A percentile compares a stretch with the other conserved stretches of the same genome.
These are phyloP conservation scores for Firmiana major DNA, from an alignment of 345 rosid genomes.

Conservation along the genomic window DNA sequence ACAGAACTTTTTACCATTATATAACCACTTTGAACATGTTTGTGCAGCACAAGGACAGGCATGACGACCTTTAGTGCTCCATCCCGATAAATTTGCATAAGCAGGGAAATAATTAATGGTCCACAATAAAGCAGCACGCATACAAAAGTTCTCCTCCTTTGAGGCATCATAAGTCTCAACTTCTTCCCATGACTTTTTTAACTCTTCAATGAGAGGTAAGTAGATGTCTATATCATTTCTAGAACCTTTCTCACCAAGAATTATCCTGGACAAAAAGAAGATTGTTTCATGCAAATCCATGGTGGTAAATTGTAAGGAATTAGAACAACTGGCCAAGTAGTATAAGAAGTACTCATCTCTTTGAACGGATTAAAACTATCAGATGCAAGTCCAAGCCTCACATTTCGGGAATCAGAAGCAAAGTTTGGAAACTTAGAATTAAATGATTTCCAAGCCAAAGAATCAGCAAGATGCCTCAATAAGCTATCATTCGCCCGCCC, in stretches of 20 bases:
- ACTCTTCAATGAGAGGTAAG: neutral
- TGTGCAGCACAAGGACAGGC: neutral
- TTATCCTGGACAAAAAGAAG: neutral
- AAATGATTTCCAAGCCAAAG: neutral
- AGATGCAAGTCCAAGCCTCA: neutral
- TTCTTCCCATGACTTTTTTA: neutral
- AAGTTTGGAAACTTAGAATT: neutral
- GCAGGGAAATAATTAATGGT: too few relatives aligned
- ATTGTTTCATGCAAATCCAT: neutral
- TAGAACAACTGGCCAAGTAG: neutral
- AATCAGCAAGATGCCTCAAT: neutral
- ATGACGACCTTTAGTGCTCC: too few relatives aligned
- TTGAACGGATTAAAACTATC: neutral
- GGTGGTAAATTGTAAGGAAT: neutral
- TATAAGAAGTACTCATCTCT: neutral
- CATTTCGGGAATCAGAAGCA: neutral
- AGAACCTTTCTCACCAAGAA: neutral
- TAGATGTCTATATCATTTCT: neutral
- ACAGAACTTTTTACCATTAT: too few relatives aligned
- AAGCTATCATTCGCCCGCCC: neutral
- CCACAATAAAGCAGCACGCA: too few relatives aligned
- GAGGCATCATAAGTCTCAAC: neutral
- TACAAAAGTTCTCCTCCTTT: neutral
- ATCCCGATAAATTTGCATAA: too few relatives aligned
- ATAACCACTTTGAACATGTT: too few relatives aligned